These are phyloP conservation scores for Neospermospora avenae DNA, from an alignment of 2,329 filamentous ascomycete species.

Conservation along the genomic window DNA sequence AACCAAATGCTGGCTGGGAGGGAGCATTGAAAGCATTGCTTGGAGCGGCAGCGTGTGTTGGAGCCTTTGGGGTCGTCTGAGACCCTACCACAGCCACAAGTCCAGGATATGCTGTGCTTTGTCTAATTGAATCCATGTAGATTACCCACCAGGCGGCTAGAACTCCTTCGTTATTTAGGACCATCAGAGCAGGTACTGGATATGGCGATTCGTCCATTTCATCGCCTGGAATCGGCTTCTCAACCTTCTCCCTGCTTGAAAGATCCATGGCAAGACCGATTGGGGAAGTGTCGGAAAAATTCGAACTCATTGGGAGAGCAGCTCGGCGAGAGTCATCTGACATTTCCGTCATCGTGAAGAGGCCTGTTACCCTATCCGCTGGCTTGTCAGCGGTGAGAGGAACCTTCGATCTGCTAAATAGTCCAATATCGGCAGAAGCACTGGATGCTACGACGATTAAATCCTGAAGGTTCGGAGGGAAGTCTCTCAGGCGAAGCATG, in stretches of 20 bases:
- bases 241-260: constrained; percentile 75
- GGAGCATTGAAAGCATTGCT: constrained; percentile 31
- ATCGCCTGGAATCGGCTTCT: constrained; percentile 68
- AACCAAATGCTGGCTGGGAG: constrained; percentile 36
- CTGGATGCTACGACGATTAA: constrained; percentile 80
- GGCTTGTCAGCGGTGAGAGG: constrained; percentile 60
- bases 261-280: constrained; percentile 81
- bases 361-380: constrained; percentile 56
- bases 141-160: constrained; percentile 88
- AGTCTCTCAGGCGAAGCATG: constrained; percentile 72
- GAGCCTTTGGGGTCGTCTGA: constrained; percentile 17
- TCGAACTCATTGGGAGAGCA: constrained; percentile 67
- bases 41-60: constrained; percentile 26
- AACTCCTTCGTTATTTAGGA: constrained; percentile 85
- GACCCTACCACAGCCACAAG: constrained; percentile 46
- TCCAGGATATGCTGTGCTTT: constrained; percentile 70
- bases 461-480: constrained; percentile 76
- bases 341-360: constrained; percentile 72
- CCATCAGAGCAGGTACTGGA: constrained; percentile 79
- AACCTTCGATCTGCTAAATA: constrained; percentile 71
- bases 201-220: constrained; percentile 75
- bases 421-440: constrained; percentile 71
- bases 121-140: constrained; percentile 79
- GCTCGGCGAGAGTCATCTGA: constrained; percentile 73
- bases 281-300: constrained; percentile 67